Evolutionary conservation across 139 green algal species (phyloP).

Genomic region (Chlamydomonas incerta): DNA sequence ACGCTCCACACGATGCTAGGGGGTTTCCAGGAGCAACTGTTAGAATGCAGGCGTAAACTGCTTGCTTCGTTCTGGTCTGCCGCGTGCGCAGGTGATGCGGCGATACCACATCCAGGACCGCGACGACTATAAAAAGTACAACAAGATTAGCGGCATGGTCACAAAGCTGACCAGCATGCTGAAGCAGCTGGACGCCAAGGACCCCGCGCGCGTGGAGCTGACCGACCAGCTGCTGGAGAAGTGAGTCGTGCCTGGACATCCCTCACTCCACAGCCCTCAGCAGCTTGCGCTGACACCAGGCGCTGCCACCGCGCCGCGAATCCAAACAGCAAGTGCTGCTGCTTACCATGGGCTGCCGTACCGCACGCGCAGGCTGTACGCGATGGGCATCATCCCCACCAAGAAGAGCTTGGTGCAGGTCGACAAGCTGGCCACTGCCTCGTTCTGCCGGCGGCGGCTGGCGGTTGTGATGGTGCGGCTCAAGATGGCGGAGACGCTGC

Average conservation of each 20-base stretch:
- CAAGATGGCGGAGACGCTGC: slow-evolving; percentile 94
- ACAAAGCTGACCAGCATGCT: slow-evolving; percentile 86
- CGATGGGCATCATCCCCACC: slow-evolving; percentile 92
- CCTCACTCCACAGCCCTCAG: background rate
- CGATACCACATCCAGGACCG: slow-evolving; percentile 96
- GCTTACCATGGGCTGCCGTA: no score
- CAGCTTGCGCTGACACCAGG: no score
- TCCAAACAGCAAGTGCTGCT: no score
- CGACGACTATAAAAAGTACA: slow-evolving; percentile 99
- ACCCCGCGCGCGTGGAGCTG: slow-evolving; percentile 90
- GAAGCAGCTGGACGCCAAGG: slow-evolving; percentile 86
- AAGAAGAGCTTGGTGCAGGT: slow-evolving; percentile 95
- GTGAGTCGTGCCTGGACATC: slow-evolving; percentile 53
- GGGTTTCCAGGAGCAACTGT: no score
- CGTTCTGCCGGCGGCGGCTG: slow-evolving; percentile 94
- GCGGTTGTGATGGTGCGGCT: slow-evolving; percentile 94
- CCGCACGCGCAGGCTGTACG: slow-evolving; percentile 79
- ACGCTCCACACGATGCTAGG: no score
- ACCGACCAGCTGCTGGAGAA: slow-evolving; percentile 97
- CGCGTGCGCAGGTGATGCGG: slow-evolving; percentile 92
- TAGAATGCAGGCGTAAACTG: no score
- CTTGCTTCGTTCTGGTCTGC: no score
- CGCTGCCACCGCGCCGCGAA: no score
- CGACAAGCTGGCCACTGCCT: slow-evolving; percentile 90
- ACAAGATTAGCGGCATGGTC: slow-evolving; percentile 90